Base-by-base conservation (phyloP, 345 rosid genomes). In the Clarkia xantiana region DNA sequence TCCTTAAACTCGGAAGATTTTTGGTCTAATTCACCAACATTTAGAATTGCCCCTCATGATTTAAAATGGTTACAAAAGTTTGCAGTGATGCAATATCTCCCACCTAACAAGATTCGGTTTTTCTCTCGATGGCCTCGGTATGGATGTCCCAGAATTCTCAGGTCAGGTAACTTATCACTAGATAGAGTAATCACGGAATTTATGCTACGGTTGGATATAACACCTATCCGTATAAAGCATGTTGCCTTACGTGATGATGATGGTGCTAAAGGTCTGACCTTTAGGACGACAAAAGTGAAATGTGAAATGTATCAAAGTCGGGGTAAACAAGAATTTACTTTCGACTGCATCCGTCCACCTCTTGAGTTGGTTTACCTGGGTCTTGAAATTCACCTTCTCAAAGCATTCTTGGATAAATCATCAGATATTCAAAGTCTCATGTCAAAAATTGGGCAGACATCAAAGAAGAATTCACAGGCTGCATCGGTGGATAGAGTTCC, bases 361-460 rank as follows among this genome's bases (percentile, higher is more conserved):
- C 96, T 91, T 61, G 96, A 91, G 77, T 83, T 86, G 72, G 96
- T 91, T 63, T 91, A 91, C 67, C 94, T 81, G 70, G 96, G 94
- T 52, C 65, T 86, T 53, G 94, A 86, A 69, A 94, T 86, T 76
- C 87, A 86, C 59, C 60, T 76, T 68, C 98, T 85, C 48, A 84
- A 80, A 66, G 94, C 67, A 44, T 67, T 78, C 61, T 34, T 86
- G 49, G 70, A 75, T 60, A 84, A 69, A 76, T 77, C 76, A 56
- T 75, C 68, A 73, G 78, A 78, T 54, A 73, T 75, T 55, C 52
- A 64, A 66, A 72, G 73, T 40, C 66, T 63, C 65, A 56, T 68
- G 52, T 66, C 72, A 60, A 77, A 66, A 79, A 67, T 67, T 20
- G 70, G 72, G 66, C 76, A 78, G 50, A 18, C 61, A 66, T 52